phyloP scores from a whole-genome alignment of 192 early-diverging fungal species.

The Chytriomyces sp. region DNA sequence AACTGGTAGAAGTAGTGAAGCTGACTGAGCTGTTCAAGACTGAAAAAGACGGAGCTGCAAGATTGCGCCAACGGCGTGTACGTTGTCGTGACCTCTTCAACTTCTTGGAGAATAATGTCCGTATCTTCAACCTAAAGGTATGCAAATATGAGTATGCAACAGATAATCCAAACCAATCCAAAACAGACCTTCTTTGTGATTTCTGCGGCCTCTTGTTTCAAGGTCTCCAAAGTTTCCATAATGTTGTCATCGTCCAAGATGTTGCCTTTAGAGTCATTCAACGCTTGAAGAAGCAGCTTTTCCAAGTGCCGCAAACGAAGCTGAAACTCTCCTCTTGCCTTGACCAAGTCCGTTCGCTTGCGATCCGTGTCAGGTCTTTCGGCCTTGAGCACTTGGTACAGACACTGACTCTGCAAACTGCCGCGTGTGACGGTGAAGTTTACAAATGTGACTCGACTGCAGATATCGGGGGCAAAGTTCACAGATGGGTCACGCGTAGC shows the following conservation, averaged over 20 bases:
- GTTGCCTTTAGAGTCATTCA: conserved; percentile 95
- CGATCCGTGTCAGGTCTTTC: conserved; percentile 96
- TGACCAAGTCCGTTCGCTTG: conserved; percentile 89
- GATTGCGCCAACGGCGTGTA: conserved; percentile 92
- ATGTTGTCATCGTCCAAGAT: conserved; percentile 97
- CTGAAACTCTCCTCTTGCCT: conserved; percentile 97
- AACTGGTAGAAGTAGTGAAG: conserved; percentile 98
- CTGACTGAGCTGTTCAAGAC: conserved; percentile 90
- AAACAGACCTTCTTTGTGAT: conserved; percentile 72
- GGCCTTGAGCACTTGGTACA: conserved; percentile 92
- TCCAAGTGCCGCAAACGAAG: conserved; percentile 90
- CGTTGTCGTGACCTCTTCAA: conserved; percentile 85
- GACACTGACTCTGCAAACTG: conserved; percentile 95
- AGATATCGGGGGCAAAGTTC: conserved; percentile 94
- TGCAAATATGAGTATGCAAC: no score
- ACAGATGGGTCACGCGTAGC: conserved; percentile 94
- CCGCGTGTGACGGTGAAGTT: conserved; percentile 98
- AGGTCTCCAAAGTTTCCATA: conserved; percentile 89
- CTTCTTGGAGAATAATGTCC: conserved; percentile 91
- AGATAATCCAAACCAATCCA: no score
- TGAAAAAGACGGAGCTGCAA: conserved; percentile 94
- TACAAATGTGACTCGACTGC: conserved; percentile 96
- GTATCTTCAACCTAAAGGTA: conserved; percentile 76
- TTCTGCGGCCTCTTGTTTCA: conserved; percentile 96
- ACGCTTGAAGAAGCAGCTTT: conserved; percentile 87